A percentile compares a stretch with the other conserved stretches of the same genome.
Conservation (phyloP, 805 yeast species). For the Candida palmyrensis region DNA sequence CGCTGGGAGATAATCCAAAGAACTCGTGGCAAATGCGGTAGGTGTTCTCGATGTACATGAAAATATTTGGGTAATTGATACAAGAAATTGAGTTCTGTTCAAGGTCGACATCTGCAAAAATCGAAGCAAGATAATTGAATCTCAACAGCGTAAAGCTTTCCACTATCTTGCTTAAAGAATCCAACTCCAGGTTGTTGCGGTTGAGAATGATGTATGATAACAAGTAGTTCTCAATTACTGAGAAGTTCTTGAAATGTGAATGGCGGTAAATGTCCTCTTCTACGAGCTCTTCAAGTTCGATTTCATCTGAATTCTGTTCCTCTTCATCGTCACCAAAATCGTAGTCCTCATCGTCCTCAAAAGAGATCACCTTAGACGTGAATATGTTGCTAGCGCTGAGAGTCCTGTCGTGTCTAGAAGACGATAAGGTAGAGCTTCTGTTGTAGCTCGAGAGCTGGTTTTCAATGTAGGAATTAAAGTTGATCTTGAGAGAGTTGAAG, state of each 20-base stretch:
- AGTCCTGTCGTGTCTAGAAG: no score
- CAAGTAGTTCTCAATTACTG: slow-evolving; percentile 28
- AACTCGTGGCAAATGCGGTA: slow-evolving; percentile 18
- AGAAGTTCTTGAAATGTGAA: slow-evolving; percentile 10
- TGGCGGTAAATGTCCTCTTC: slow-evolving; percentile 6
- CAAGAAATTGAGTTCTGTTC: no score
- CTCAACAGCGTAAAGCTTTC: slow-evolving; percentile 21
- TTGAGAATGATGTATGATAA: slow-evolving; percentile 27
- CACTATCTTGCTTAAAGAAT: slow-evolving; percentile 15
- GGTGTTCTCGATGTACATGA: slow-evolving; percentile 32
- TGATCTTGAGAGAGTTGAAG: slow-evolving; percentile 16
- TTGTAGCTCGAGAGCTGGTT: slow-evolving; percentile 2
- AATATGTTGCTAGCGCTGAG: neutral
- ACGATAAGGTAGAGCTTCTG: no score
- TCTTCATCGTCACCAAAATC: slow-evolving; percentile 6
- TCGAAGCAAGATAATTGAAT: slow-evolving; percentile 10
- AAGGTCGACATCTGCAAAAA: slow-evolving; percentile 7
- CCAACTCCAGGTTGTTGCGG: slow-evolving; percentile 9
- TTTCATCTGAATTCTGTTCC: slow-evolving; percentile 1
- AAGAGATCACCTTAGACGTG: neutral
- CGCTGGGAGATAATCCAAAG: slow-evolving; percentile 1
- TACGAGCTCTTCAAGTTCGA: neutral
- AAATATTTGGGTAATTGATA: slow-evolving; percentile 20
- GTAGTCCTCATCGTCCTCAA: slow-evolving; percentile 5
- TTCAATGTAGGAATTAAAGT: slow-evolving; percentile 21